Evolutionary conservation across 768 basidiomycete genomes (phyloP).

Genomic region (Auricularia cornea): DNA sequence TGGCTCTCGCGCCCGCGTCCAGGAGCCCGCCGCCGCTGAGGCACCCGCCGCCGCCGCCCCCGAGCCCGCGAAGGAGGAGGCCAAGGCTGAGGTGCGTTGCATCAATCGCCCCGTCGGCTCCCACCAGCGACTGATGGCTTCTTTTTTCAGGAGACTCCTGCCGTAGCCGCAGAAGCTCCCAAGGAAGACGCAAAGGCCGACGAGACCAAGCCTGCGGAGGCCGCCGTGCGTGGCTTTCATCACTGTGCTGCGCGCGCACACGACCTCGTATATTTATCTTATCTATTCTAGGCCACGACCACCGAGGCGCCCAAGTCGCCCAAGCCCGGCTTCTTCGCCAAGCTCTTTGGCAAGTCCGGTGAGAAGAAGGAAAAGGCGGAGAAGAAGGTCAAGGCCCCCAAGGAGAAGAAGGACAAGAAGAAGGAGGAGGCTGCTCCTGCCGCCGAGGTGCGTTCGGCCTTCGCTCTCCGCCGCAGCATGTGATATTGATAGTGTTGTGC

Average conservation of each 20-base stretch:
- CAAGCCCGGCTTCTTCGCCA: slow-evolving; percentile 1
- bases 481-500: neutral
- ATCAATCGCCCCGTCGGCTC: neutral
- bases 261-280: neutral
- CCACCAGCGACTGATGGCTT: neutral
- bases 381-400: slow-evolving; percentile 1
- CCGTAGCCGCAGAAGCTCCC: neutral
- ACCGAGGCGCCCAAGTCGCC: neutral
- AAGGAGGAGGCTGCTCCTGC: neutral
- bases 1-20: neutral
- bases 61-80: neutral
- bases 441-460: neutral
- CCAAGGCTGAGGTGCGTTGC: neutral
- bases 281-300: neutral
- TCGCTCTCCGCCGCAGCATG: neutral
- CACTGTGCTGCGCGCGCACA: neutral
- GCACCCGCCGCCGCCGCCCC: neutral
- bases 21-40: neutral
- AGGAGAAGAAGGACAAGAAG: slow-evolving; percentile 1
- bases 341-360: neutral
- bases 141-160: neutral
- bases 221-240: neutral
- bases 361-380: neutral
- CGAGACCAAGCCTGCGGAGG: slow-evolving; percentile 4
- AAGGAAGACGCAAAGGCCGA: slow-evolving; percentile 2